Conservation (phyloP, 441 rosid species). For the Aquilaria agallochum region DNA sequence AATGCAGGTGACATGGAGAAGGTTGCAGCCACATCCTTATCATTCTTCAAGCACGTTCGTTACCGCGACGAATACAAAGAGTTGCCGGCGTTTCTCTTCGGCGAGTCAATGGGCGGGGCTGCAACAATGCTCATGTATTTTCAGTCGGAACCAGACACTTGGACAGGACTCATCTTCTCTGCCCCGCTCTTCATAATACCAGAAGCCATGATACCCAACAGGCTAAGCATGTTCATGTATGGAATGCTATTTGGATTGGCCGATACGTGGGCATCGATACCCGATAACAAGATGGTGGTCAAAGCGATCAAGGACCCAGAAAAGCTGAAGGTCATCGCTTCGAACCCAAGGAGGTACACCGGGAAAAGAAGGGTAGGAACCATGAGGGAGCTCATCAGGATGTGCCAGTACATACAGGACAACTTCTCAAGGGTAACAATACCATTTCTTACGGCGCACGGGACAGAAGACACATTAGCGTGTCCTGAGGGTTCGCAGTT, state of each 20-base stretch:
- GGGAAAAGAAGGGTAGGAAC: conserved; percentile 89
- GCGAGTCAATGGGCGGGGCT: conserved; percentile 96
- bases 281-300: conserved; percentile 76
- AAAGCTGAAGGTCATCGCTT: conserved; percentile 74
- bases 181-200: conserved; percentile 93
- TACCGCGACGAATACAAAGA: conserved; percentile 58
- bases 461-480: conserved; percentile 75
- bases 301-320: conserved; percentile 74
- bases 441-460: conserved; percentile 71
- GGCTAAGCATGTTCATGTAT: conserved; percentile 51
- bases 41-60: conserved; percentile 75
- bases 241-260: conserved; percentile 85
- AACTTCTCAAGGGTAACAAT: conserved; percentile 51
- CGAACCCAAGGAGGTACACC: conserved; percentile 76
- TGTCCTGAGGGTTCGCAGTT: conserved; percentile 67
- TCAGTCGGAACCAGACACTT: conserved; percentile 64
- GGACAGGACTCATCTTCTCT: conserved; percentile 93
- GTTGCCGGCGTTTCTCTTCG: conserved; percentile 76
- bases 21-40: conserved; percentile 66
- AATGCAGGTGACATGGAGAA: conserved; percentile 76
- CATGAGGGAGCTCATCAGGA: conserved; percentile 75
- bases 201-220: conserved; percentile 82
- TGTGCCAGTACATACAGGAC: conserved; percentile 70
- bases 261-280: conserved; percentile 93
- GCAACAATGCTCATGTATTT: conserved; percentile 82